A percentile compares a stretch with the other conserved stretches of the same genome.
phyloP scores from a whole-genome alignment of 2,329 filamentous ascomycete genomes.

The Trichoderma sp. region DNA sequence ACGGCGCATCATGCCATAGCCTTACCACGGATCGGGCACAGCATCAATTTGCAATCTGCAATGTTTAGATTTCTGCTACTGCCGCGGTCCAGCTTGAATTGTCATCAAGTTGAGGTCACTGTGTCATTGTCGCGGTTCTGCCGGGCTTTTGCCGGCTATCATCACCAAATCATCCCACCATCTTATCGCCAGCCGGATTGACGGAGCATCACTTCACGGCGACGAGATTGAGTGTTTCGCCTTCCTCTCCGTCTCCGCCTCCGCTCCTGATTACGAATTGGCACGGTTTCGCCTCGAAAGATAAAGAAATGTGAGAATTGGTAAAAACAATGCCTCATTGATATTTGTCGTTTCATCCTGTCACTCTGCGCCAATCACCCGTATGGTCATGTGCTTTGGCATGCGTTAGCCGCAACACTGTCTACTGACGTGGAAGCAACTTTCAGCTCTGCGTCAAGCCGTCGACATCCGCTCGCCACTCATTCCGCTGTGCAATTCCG shows the following conservation, averaged over 20 bases:
- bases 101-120: conserved; percentile 27
- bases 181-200: not conserved
- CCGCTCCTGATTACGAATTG: not conserved
- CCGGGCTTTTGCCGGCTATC: conserved; percentile 25
- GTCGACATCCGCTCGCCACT: not conserved
- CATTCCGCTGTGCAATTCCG: not conserved
- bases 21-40: not conserved
- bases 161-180: not conserved
- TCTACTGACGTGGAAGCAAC: not conserved
- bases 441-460: not conserved
- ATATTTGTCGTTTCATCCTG: not conserved
- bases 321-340: not conserved
- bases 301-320: not conserved
- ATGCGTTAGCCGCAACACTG: not conserved
- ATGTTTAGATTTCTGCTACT: not conserved
- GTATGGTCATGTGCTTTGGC: not conserved
- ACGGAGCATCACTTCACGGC: not conserved
- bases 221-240: not conserved
- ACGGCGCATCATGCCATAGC: conserved; percentile 52
- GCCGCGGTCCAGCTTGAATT: not conserved
- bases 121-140: conserved; percentile 34
- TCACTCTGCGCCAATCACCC: not conserved
- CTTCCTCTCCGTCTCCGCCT: not conserved
- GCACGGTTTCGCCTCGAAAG: not conserved
- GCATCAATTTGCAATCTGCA: not conserved